A percentile compares a stretch with the other conserved stretches of the same genome.
Evolutionary conservation across 495 filamentous ascomycete species (phyloP).

Genomic region (Aspergillus hancockii): DNA sequence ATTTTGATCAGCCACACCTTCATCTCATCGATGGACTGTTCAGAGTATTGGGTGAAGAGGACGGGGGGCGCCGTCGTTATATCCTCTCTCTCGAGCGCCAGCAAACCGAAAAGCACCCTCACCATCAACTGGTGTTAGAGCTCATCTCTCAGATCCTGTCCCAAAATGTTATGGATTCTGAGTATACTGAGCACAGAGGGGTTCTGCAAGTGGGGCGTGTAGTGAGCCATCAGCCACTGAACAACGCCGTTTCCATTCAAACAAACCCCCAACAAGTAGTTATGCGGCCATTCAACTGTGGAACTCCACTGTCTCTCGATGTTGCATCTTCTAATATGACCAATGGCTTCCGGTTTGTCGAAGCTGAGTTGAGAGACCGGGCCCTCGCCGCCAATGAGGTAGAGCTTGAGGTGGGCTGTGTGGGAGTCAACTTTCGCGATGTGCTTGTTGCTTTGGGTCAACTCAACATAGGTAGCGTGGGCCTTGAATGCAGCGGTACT

Average conservation of each 20-base stretch:
- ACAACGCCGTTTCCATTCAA: background rate
- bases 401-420: constrained; percentile 27
- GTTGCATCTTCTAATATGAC: constrained; percentile 24
- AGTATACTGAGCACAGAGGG: constrained; percentile 16
- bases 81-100: constrained; percentile 11
- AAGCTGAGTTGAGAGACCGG: constrained; percentile 5
- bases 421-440: constrained; percentile 50
- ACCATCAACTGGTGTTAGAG: background rate
- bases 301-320: constrained; percentile 19
- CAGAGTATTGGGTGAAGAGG: constrained; percentile 15
- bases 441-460: constrained; percentile 40
- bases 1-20: constrained; percentile 8
- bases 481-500: constrained; percentile 45
- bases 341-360: constrained; percentile 22
- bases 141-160: background rate
- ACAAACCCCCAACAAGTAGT: background rate
- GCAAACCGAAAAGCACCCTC: background rate
- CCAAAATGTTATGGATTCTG: constrained; percentile 6
- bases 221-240: background rate
- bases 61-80: constrained; percentile 2
- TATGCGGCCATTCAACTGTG: constrained; percentile 6
- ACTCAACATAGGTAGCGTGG: constrained; percentile 29
- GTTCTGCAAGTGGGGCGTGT: constrained; percentile 15
- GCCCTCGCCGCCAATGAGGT: constrained; percentile 19
- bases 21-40: constrained; percentile 19